phyloP scores from a whole-genome alignment of 176 grass and related monocot genomes.

The Cymbopogon citratus region DNA sequence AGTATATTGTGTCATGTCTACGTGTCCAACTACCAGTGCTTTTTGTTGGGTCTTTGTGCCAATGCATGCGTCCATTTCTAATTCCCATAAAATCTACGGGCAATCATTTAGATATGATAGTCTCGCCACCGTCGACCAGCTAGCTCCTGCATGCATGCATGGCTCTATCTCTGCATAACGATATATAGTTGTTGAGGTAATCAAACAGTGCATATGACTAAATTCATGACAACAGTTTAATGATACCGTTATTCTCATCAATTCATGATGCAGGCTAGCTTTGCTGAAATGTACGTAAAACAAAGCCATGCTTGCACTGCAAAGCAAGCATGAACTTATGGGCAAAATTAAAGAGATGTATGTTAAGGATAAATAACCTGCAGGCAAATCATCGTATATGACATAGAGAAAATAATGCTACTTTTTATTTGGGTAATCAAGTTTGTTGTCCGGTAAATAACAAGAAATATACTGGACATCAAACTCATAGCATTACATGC shows the following conservation, averaged over 20 bases:
- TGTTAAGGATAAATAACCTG: too few relatives aligned
- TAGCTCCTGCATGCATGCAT: neutral
- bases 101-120: conserved; percentile 30
- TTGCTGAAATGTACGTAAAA: neutral
- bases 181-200: neutral
- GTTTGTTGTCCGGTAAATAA: too few relatives aligned
- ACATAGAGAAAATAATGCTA: too few relatives aligned
- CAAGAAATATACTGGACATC: too few relatives aligned
- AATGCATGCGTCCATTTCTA: neutral
- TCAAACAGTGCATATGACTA: neutral
- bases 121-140: neutral
- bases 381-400: too few relatives aligned
- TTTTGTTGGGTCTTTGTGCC: neutral
- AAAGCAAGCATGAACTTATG: neutral
- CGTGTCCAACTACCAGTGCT: conserved; percentile 2
- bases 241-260: neutral
- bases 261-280: neutral
- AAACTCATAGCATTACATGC: neutral
- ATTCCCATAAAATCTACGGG: conserved; percentile 8
- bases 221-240: neutral
- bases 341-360: neutral
- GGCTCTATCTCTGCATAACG: neutral
- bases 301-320: neutral
- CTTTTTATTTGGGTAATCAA: too few relatives aligned
- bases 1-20: conserved; percentile 7